Evolutionary conservation across 2,329 filamentous ascomycete species (phyloP).

Genomic region (Cladosporium colombiae): DNA sequence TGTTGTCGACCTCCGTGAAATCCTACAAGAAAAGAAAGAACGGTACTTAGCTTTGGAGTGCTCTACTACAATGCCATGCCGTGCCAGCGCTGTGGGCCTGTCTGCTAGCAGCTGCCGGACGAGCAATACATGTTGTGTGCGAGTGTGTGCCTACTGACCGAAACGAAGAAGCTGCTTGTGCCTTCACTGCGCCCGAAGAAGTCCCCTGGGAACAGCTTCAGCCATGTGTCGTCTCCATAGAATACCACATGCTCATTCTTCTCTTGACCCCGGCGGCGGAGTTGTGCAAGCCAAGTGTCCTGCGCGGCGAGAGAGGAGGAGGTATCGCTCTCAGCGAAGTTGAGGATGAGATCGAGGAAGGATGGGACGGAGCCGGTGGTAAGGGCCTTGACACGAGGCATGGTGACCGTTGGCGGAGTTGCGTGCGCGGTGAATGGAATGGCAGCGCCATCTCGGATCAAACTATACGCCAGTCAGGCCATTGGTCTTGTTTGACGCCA

Average conservation of each 20-base stretch:
- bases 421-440: slow-evolving; percentile 95
- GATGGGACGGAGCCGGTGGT: slow-evolving; percentile 98
- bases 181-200: slow-evolving; percentile 87
- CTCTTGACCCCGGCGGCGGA: slow-evolving; percentile 62
- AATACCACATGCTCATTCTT: slow-evolving; percentile 75
- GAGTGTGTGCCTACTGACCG: slow-evolving; percentile 59
- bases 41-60: slow-evolving; percentile 12
- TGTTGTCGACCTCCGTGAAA: slow-evolving; percentile 96
- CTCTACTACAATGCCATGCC: not conserved
- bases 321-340: slow-evolving; percentile 92
- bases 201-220: slow-evolving; percentile 81
- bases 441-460: slow-evolving; percentile 80
- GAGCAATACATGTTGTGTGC: slow-evolving; percentile 3
- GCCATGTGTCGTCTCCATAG: slow-evolving; percentile 98
- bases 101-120: not conserved
- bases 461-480: slow-evolving; percentile 50
- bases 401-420: slow-evolving; percentile 94
- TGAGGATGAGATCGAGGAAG: slow-evolving; percentile 94
- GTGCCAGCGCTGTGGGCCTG: not conserved
- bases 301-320: slow-evolving; percentile 83
- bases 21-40: slow-evolving; percentile 60
- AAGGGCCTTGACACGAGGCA: slow-evolving; percentile 96
- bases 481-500: not conserved
- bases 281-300: slow-evolving; percentile 94
- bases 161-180: slow-evolving; percentile 97